These are phyloP conservation scores for Microstegium vimineum DNA, from an alignment of 176 grass and related monocot species.

Conservation along the genomic window DNA sequence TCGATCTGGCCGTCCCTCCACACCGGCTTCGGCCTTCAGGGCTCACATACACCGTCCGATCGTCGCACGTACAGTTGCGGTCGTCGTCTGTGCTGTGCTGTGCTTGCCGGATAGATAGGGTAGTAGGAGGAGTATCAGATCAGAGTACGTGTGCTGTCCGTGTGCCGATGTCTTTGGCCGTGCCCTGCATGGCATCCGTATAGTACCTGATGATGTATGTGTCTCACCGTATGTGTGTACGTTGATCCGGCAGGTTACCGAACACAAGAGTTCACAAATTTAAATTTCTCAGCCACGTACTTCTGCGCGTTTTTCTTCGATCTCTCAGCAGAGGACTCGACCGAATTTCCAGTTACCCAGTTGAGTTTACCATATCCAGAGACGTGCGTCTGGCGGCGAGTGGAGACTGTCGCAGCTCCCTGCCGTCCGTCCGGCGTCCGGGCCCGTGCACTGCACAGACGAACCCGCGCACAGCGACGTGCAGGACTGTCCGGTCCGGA, in stretches of 20 bases:
- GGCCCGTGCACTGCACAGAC: not conserved
- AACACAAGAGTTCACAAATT: not conserved
- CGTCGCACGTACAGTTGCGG: not conserved
- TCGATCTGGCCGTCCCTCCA: not conserved
- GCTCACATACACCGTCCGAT: not conserved
- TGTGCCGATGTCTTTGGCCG: not conserved
- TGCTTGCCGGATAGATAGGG: not conserved
- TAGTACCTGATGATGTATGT: not conserved
- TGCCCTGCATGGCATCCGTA: not conserved
- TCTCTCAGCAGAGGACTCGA: too few relatives aligned
- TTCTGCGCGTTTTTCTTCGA: not conserved
- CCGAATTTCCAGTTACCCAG: not conserved
- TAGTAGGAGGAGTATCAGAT: not conserved
- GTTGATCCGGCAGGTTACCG: not conserved
- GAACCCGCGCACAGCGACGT: not conserved
- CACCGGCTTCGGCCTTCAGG: not conserved
- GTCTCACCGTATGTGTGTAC: not conserved
- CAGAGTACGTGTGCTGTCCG: not conserved
- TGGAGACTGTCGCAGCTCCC: not conserved
- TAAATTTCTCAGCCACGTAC: not conserved
- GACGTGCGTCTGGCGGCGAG: not conserved
- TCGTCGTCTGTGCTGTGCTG: not conserved
- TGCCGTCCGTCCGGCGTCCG: not conserved
- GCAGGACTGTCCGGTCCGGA: not conserved
- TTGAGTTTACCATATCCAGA: not conserved